Evolutionary conservation across 1,284 basidiomycete species (phyloP), one percentile per base, ranked within the genome.

Genomic region (Pulveroboletus ridleyi): DNA sequence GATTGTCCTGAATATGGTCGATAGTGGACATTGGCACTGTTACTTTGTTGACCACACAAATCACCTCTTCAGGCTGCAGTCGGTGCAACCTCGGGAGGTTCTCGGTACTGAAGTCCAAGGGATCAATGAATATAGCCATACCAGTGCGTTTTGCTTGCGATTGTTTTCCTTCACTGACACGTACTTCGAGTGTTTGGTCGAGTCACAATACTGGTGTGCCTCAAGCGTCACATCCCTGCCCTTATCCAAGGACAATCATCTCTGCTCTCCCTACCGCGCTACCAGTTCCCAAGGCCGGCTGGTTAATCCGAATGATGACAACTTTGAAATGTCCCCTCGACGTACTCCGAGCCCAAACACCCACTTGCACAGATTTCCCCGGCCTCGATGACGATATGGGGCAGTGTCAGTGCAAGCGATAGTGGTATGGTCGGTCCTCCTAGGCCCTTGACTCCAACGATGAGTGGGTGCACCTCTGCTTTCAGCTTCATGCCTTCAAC

Each of bases 241-340:
- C n/a, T n/a, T n/a, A n/a, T n/a, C n/a, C n/a, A n/a, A n/a, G n/a
- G n/a, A n/a, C n/a, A n/a, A n/a, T n/a, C n/a, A n/a, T n/a, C n/a
- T n/a, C n/a, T n/a, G n/a, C n/a, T n/a, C n/a, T n/a, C n/a, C n/a
- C n/a, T n/a, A n/a, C n/a, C n/a, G n/a, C n/a, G n/a, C 22, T 2
- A 6, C 2, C 13, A 8, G 17, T 17, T 15, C 47, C 39, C 18
- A 3, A 59, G 56, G 62, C n/a, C n/a, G n/a, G 55, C 69, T 76
- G 25, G 77, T 78, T 59, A 73, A 78, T 65, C 69, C 78, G n/a
- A n/a, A n/a, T n/a, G n/a, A n/a, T n/a, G n/a, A n/a, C 25, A 71
- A 76, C 29, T 53, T 70, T 78, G 13, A 75, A 77, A 60, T 65
- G 2, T 72, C 74, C 0, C 64, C 66, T n/a, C n/a, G n/a, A n/a